Conservation (phyloP, 305 asterid genomes). For the Striga hermonthica region DNA sequence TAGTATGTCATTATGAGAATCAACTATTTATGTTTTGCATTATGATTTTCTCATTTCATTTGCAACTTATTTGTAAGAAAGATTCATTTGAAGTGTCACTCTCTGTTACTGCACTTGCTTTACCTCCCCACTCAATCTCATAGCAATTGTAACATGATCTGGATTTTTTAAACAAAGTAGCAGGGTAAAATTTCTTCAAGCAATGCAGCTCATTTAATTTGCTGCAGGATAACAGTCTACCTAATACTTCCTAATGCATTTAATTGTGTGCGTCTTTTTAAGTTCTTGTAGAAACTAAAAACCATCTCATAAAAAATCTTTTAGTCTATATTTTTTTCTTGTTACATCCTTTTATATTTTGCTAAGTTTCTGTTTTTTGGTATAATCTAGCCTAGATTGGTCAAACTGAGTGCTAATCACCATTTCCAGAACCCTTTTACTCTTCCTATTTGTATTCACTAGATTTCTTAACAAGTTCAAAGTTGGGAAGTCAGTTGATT, state of each 20-base stretch:
- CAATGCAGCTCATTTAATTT: too few species aligned
- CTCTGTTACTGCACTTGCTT: too few species aligned
- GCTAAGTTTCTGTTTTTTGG: conserved; percentile 10
- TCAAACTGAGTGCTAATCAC: too few species aligned
- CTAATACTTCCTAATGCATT: neutral
- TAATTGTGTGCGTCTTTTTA: neutral
- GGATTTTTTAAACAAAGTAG: too few species aligned
- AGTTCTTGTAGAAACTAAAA: conserved; percentile 12
- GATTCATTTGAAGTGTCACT: too few species aligned
- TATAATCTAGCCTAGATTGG: conserved; percentile 1
- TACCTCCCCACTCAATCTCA: too few species aligned
- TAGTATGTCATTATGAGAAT: conserved; percentile 8
- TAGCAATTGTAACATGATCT: too few species aligned
- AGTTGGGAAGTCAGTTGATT: conserved; percentile 45
- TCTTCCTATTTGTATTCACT: conserved; percentile 4
- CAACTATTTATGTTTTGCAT: conserved; percentile 4
- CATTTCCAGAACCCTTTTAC: too few species aligned
- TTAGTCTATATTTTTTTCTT: neutral
- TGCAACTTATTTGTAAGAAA: too few species aligned
- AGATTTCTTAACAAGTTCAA: conserved; percentile 19
- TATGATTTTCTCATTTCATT: too few species aligned
- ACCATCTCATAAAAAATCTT: conserved; percentile 4
- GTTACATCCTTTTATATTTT: neutral
- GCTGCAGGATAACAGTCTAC: too few species aligned
- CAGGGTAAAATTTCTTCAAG: too few species aligned